Conservation (phyloP, 768 basidiomycete species). For the Lanmaoa pseudosensibilis region DNA sequence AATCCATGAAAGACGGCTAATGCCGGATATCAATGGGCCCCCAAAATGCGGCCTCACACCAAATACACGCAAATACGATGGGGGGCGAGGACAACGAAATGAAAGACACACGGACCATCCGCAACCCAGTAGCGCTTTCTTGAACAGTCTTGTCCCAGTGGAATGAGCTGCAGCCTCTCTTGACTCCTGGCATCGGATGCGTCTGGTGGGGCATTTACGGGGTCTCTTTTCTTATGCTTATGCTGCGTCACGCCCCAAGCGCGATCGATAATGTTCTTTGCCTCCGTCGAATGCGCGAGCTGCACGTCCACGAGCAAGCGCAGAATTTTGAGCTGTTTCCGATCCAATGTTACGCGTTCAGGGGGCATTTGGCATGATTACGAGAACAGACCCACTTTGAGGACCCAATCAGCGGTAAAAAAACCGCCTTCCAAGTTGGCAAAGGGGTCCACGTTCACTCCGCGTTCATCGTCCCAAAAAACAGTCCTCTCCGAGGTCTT, state of each 20-base stretch:
- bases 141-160: conserved; percentile 73
- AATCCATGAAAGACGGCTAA: conserved; percentile 37
- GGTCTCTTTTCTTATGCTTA: conserved; percentile 81
- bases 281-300: conserved; percentile 62
- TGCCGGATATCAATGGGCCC: conserved; percentile 40
- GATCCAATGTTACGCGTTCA: conserved; percentile 29
- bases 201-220: conserved; percentile 52
- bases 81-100: conserved; percentile 34
- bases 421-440: conserved; percentile 65
- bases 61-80: conserved; percentile 75
- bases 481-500: conserved; percentile 72
- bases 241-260: conserved; percentile 85
- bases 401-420: conserved; percentile 77
- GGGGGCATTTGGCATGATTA: conserved; percentile 26
- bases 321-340: conserved; percentile 70
- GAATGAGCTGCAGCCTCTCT: conserved; percentile 61
- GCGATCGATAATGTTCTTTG: conserved; percentile 74
- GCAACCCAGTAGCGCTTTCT: conserved; percentile 83
- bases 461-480: conserved; percentile 75
- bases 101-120: conserved; percentile 75
- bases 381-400: conserved; percentile 60
- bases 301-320: conserved; percentile 86
- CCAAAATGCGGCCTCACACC: conserved; percentile 48
- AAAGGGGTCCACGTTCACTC: conserved; percentile 74
- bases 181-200: conserved; percentile 64